Conservation (phyloP, 225 moss, liverwort and hornwort species). For the Lunularia cruciata region DNA sequence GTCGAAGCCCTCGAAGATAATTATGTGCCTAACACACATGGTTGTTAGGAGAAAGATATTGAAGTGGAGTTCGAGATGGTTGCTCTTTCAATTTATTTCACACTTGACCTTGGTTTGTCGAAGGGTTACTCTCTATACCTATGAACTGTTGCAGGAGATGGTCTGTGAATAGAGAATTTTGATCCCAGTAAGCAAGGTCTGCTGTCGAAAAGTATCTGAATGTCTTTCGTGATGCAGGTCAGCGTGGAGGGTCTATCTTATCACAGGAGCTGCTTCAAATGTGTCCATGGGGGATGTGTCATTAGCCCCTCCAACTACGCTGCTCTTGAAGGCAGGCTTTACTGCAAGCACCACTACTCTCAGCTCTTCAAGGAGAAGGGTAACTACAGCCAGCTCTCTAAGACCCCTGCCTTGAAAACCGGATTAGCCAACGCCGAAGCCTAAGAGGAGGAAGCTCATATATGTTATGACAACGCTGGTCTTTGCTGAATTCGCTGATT, state of each 20-base stretch:
- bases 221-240: slow-evolving; percentile 67
- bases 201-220: not conserved
- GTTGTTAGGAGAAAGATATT: not conserved
- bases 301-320: slow-evolving; percentile 95
- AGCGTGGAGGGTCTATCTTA: slow-evolving; percentile 93
- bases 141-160: not conserved
- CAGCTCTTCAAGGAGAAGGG: slow-evolving; percentile 99
- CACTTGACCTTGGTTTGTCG: not conserved
- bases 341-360: slow-evolving; percentile 97
- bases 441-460: slow-evolving; percentile 28
- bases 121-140: not conserved
- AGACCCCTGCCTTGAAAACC: slow-evolving; percentile 81
- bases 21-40: not conserved
- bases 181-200: not conserved
- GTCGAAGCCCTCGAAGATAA: not conserved
- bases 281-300: slow-evolving; percentile 85
- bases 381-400: slow-evolving; percentile 89
- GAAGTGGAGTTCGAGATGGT: not conserved
- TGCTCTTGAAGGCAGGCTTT: slow-evolving; percentile 92
- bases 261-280: slow-evolving; percentile 97
- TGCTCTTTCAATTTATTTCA: not conserved
- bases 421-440: slow-evolving; percentile 30
- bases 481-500: slow-evolving; percentile 36
- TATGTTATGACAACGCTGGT: slow-evolving; percentile 23
- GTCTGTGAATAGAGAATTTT: not conserved